phyloP scores from a whole-genome alignment of 768 basidiomycete species.

The Naganishia vishniacii region DNA sequence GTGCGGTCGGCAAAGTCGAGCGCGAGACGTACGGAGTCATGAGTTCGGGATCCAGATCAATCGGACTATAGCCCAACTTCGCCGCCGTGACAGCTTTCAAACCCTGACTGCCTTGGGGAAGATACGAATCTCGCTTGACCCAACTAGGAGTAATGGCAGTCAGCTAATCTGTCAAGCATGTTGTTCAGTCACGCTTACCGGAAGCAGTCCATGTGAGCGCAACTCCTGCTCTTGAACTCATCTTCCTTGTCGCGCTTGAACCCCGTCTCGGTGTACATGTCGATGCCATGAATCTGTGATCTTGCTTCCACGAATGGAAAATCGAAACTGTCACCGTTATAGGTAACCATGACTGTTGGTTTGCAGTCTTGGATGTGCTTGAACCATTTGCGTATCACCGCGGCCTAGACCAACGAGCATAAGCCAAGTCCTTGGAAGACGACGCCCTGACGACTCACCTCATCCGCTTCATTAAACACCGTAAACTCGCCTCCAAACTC shows the following conservation, averaged over 20 bases:
- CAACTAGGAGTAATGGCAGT: conserved; percentile 52
- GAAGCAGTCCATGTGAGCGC: conserved; percentile 98
- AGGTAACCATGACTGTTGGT: conserved; percentile 95
- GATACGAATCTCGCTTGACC: conserved; percentile 98
- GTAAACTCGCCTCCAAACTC: conserved; percentile 96
- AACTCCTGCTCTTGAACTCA: conserved; percentile 86
- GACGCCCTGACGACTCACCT: conserved; percentile 56
- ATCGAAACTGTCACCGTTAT: conserved; percentile 99
- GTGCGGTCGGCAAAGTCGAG: neutral
- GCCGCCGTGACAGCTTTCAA: conserved; percentile 94
- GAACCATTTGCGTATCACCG: conserved; percentile 79
- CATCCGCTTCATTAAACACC: conserved; percentile 88
- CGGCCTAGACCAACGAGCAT: conserved; percentile 56
- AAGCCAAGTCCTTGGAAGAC: neutral
- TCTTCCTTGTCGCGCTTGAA: conserved; percentile 86
- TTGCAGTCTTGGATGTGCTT: conserved; percentile 86
- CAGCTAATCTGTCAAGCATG: neutral
- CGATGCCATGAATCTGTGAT: conserved; percentile 79
- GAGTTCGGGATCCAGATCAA: conserved; percentile 93
- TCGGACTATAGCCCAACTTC: conserved; percentile 93
- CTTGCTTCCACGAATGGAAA: conserved; percentile 91
- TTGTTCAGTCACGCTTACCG: conserved; percentile 52
- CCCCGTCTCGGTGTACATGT: conserved; percentile 92
- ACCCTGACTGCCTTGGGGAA: conserved; percentile 97
- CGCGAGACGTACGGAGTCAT: conserved; percentile 86